Percentiles rank a stretch among this genome's conserved stretches.
Evolutionary conservation across 305 asterid species (phyloP).

Genomic region (Fraxinus ornus): DNA sequence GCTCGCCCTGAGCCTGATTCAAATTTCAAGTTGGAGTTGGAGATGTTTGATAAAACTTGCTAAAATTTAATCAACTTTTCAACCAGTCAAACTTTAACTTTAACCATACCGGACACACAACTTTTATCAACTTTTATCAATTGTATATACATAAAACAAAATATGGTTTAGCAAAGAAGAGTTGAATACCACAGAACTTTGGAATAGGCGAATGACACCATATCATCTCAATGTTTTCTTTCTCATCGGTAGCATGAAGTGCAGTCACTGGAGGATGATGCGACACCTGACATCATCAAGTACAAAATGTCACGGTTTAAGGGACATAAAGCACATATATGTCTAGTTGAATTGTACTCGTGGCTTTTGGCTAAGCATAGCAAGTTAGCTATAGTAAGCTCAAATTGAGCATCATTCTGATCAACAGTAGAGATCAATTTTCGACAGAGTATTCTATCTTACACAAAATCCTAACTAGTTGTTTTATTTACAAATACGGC

Average conservation of each 20-base stretch:
- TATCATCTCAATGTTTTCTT: conserved; percentile 45
- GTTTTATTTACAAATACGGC: not conserved
- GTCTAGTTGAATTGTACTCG: not conserved
- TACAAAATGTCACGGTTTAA: not conserved
- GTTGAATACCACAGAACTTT: conserved; percentile 52
- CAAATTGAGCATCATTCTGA: not conserved
- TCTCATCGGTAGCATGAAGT: conserved; percentile 80
- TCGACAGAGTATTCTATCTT: too few relatives aligned
- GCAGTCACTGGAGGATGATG: conserved; percentile 92
- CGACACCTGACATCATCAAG: conserved; percentile 46
- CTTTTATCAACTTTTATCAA: not conserved
- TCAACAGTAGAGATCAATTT: not conserved
- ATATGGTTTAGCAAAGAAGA: not conserved
- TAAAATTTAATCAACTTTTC: not conserved
- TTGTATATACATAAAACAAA: not conserved
- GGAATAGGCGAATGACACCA: conserved; percentile 75
- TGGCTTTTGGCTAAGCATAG: not conserved
- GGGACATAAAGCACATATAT: not conserved
- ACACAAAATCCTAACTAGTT: not conserved
- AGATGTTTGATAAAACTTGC: not conserved
- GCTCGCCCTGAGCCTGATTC: not conserved
- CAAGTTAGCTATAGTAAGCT: not conserved
- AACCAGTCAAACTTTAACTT: not conserved
- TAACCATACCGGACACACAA: not conserved
- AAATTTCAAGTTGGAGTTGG: not conserved